Evolutionary conservation across 345 rosid species (phyloP).

Genomic region (Camelina hispida): DNA sequence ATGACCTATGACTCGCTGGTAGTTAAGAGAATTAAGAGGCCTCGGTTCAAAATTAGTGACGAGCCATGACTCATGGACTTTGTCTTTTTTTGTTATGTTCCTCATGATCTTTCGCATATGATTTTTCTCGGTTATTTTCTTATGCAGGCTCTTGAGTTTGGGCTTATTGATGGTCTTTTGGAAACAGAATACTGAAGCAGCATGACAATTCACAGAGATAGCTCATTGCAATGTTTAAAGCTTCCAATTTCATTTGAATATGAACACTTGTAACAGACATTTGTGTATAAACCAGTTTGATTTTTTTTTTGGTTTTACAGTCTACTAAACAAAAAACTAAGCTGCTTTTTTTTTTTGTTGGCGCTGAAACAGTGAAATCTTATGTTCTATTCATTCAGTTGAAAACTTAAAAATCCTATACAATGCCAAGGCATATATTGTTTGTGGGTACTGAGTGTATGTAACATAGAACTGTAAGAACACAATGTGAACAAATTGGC

Average conservation of each 20-base stretch:
- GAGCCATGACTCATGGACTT: not conserved
- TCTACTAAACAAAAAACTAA: not conserved
- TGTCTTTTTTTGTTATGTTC: not conserved
- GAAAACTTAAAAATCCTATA: slow-evolving; percentile 20
- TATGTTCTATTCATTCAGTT: slow-evolving; percentile 42
- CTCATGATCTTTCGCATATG: not conserved
- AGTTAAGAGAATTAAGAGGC: no score
- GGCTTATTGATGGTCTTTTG: slow-evolving; percentile 76
- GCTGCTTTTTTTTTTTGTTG: no score
- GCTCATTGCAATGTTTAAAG: slow-evolving; percentile 26
- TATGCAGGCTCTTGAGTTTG: slow-evolving; percentile 86
- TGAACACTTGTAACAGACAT: slow-evolving; percentile 26
- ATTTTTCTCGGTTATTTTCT: not conserved
- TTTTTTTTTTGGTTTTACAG: slow-evolving; percentile 9
- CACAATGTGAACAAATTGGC: slow-evolving; percentile 18
- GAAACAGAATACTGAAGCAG: slow-evolving; percentile 72
- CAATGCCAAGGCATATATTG: slow-evolving; percentile 12
- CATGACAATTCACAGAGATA: slow-evolving; percentile 7
- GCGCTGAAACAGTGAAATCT: no score
- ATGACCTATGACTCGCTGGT: not conserved
- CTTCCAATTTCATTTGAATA: slow-evolving; percentile 30
- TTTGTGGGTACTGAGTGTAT: not conserved
- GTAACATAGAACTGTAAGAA: slow-evolving; percentile 14
- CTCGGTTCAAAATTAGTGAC: not conserved
- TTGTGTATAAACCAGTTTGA: slow-evolving; percentile 38